phyloP scores from a whole-genome alignment of 768 basidiomycete genomes.

The Tremella mesenterica region DNA sequence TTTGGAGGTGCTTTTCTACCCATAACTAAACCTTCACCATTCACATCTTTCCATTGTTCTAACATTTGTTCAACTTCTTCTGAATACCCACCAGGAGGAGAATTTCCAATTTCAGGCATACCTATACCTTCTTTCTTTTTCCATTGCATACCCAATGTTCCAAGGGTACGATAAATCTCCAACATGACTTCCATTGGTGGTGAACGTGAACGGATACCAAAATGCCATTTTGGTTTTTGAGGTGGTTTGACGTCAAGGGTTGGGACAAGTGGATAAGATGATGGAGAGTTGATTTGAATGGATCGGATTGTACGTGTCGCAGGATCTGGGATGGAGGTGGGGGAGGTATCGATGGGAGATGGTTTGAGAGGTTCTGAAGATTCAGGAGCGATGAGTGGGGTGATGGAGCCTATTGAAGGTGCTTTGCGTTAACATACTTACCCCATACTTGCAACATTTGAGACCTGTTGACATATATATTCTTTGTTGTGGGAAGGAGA shows the following conservation, averaged over 20 bases:
- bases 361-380: neutral
- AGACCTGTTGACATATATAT: too few species aligned
- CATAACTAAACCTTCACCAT: constrained; percentile 50
- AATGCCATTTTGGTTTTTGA: constrained; percentile 86
- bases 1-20: constrained; percentile 45
- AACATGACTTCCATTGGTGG: constrained; percentile 99
- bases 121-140: constrained; percentile 65
- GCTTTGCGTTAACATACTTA: neutral
- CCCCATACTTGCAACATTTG: too few species aligned
- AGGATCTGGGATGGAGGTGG: neutral
- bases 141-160: constrained; percentile 93
- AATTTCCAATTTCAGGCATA: constrained; percentile 41
- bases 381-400: neutral
- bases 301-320: neutral
- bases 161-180: constrained; percentile 89
- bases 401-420: neutral
- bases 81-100: constrained; percentile 46
- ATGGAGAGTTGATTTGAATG: constrained; percentile 31
- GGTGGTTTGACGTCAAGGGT: constrained; percentile 47
- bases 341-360: neutral
- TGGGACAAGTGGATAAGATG: constrained; percentile 44
- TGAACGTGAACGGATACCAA: constrained; percentile 80
- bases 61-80: constrained; percentile 60
- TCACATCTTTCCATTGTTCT: constrained; percentile 50
- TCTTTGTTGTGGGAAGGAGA: too few species aligned